A percentile compares a stretch with the other conserved stretches of the same genome.
phyloP scores from a whole-genome alignment of 495 filamentous ascomycete species.

The Penicillium tannophilum region DNA sequence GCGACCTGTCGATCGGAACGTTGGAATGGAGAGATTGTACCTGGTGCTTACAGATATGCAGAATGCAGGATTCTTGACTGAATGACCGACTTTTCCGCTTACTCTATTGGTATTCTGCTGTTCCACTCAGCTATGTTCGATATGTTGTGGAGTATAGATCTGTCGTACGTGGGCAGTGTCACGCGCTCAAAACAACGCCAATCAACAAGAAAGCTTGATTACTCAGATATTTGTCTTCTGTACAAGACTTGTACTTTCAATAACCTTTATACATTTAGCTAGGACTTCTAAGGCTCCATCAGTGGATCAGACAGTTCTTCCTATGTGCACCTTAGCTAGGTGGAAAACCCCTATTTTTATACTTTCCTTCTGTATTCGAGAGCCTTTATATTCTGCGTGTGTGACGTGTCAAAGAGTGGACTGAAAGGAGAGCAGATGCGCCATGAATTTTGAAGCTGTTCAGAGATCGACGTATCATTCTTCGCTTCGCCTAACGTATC shows the following conservation, averaged over 20 bases:
- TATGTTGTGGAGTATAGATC: not conserved
- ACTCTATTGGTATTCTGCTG: not conserved
- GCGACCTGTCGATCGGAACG: constrained; percentile 26
- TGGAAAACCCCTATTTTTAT: not conserved
- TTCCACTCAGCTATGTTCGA: not conserved
- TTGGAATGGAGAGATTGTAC: constrained; percentile 19
- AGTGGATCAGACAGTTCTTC: not conserved
- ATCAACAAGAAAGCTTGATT: not conserved
- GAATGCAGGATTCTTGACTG: constrained; percentile 13
- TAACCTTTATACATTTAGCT: not conserved
- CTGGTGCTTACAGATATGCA: constrained; percentile 1
- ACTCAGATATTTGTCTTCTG: not conserved
- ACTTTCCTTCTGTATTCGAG: not conserved
- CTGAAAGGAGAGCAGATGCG: too few relatives aligned
- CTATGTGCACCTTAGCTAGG: not conserved
- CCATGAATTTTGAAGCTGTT: not conserved
- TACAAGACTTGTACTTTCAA: not conserved
- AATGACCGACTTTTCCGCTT: not conserved
- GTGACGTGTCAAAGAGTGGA: too few relatives aligned
- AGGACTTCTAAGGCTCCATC: not conserved
- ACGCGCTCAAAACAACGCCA: not conserved
- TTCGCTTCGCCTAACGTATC: not conserved
- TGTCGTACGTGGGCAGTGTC: not conserved
- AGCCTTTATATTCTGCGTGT: not conserved
- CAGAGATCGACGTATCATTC: not conserved